Evolutionary conservation across 345 rosid species (phyloP).

Genomic region (Garcia nutans): DNA sequence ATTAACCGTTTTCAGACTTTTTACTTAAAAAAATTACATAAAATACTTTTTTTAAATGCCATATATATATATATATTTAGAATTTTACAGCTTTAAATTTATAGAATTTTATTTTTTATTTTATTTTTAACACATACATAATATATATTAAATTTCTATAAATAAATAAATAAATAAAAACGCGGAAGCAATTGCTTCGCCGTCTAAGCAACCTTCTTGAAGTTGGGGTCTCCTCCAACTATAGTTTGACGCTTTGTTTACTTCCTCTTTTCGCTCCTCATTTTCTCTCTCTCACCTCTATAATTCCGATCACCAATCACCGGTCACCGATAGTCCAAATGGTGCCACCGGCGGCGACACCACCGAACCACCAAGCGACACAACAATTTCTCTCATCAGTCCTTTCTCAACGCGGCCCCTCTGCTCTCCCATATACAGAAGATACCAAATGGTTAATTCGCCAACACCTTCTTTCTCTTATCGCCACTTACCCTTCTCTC

Average conservation of each 20-base stretch:
- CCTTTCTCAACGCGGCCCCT: constrained; percentile 81
- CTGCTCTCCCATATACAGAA: constrained; percentile 75
- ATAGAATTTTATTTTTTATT: too few species aligned
- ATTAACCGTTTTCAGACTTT: too few species aligned
- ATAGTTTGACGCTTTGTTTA: not conserved
- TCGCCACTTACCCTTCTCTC: constrained; percentile 57
- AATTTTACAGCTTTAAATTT: too few species aligned
- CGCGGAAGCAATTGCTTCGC: not conserved
- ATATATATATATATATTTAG: too few species aligned
- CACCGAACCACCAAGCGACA: constrained; percentile 46
- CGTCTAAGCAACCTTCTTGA: not conserved
- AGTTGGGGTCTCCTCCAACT: not conserved
- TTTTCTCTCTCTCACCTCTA: not conserved
- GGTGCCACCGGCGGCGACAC: constrained; percentile 1
- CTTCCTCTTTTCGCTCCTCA: not conserved
- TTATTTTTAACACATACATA: too few species aligned
- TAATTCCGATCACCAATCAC: not conserved
- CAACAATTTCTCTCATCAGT: constrained; percentile 78
- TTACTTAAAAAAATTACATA: too few species aligned
- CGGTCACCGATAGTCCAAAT: constrained; percentile 35
- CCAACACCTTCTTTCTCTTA: constrained; percentile 72
- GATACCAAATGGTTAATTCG: constrained; percentile 86
- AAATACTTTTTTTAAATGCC: too few species aligned
- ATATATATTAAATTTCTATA: too few species aligned
- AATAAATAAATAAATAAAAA: too few species aligned